Conservation (phyloP, 164 flowering plant species). For the Buxus sempervirens region DNA sequence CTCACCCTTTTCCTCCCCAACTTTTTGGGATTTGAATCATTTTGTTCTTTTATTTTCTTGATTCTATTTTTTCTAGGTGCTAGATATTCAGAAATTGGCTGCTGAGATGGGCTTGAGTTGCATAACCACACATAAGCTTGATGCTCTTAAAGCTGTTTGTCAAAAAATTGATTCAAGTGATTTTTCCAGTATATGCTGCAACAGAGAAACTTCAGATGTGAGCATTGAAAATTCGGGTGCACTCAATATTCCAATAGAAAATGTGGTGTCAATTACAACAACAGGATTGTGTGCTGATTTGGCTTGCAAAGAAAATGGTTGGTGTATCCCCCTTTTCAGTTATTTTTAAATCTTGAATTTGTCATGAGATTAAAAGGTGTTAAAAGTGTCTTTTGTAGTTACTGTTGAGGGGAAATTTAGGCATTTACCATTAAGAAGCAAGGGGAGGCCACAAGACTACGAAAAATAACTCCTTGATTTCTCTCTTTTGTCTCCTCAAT, state of each 20-base stretch:
- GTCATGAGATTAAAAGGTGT: not conserved
- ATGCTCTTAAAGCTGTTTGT: slow-evolving; percentile 88
- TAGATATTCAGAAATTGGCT: slow-evolving; percentile 80
- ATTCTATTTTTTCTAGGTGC: slow-evolving; percentile 41
- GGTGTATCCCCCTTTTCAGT: not conserved
- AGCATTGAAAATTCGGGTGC: slow-evolving; percentile 15
- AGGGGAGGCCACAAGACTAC: too few species aligned
- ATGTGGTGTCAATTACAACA: slow-evolving; percentile 4
- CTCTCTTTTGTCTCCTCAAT: too few species aligned
- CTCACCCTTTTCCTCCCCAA: too few species aligned
- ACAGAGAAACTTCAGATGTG: slow-evolving; percentile 11
- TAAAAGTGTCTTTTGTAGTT: not conserved
- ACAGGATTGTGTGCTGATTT: slow-evolving; percentile 16
- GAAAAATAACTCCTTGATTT: too few species aligned
- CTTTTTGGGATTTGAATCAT: too few species aligned
- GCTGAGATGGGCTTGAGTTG: slow-evolving; percentile 81
- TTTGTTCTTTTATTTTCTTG: slow-evolving; percentile 1
- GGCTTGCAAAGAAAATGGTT: slow-evolving; percentile 14
- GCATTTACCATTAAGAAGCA: too few species aligned
- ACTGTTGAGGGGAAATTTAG: not conserved
- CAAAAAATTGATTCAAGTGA: slow-evolving; percentile 26
- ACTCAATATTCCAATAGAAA: not conserved
- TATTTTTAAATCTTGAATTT: not conserved
- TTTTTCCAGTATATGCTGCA: slow-evolving; percentile 5
- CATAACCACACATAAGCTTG: slow-evolving; percentile 72